These are phyloP conservation scores for Protostelium mycophagum DNA, from an alignment of 78 protist species.

Conservation along the genomic window DNA sequence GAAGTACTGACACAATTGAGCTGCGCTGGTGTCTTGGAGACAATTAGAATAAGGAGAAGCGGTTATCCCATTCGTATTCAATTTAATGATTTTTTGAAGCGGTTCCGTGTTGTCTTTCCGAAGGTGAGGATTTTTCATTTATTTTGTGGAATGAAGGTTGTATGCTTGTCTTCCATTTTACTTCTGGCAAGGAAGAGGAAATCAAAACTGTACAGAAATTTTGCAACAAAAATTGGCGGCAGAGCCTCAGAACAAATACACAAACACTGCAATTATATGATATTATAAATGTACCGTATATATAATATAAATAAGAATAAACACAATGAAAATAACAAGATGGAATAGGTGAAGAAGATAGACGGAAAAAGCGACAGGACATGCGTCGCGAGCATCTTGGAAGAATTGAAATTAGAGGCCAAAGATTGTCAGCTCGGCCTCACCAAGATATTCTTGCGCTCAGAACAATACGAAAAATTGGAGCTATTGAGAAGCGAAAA, in stretches of 20 bases:
- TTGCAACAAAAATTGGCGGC: no score
- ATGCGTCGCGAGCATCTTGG: neutral
- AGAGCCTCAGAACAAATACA: no score
- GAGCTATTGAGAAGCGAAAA: conserved; percentile 36
- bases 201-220: no score
- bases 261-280: no score
- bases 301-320: no score
- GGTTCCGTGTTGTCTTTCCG: conserved; percentile 32
- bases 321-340: no score
- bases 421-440: conserved; percentile 48
- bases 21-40: conserved; percentile 76
- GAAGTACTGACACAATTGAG: conserved; percentile 71
- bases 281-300: no score
- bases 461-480: conserved; percentile 24
- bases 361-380: conserved; percentile 14
- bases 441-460: conserved; percentile 52
- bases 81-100: conserved; percentile 53
- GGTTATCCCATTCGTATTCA: conserved; percentile 83
- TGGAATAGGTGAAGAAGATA: neutral
- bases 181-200: no score
- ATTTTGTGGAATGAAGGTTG: no score
- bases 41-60: conserved; percentile 75
- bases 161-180: no score
- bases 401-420: neutral
- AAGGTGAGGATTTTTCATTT: conserved; percentile 24